Evolutionary conservation across 495 filamentous ascomycete genomes (phyloP).

Genomic region (Margaritispora aquatica): DNA sequence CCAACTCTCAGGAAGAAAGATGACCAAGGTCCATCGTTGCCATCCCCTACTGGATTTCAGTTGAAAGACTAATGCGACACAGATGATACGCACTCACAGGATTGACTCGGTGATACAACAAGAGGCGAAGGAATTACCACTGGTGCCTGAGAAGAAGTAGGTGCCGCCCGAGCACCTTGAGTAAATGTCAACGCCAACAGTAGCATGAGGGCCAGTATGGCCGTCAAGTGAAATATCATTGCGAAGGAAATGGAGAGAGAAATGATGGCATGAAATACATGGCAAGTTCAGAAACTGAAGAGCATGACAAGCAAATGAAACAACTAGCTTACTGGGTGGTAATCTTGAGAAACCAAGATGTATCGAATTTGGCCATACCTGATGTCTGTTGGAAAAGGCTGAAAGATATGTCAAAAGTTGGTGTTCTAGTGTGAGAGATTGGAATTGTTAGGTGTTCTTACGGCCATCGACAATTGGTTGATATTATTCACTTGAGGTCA

Average conservation of each 20-base stretch:
- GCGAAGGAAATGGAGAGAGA: background rate
- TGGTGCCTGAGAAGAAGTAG: background rate
- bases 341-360: background rate
- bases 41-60: constrained; percentile 34
- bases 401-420: background rate
- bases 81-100: background rate
- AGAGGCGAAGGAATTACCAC: constrained; percentile 5
- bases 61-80: background rate
- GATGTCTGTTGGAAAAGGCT: background rate
- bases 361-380: background rate
- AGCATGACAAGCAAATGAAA: background rate
- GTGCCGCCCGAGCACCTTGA: background rate
- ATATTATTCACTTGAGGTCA: background rate
- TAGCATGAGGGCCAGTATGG: background rate
- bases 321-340: background rate
- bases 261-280: background rate
- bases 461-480: background rate
- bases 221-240: constrained; percentile 5
- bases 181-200: background rate
- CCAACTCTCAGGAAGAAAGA: constrained; percentile 44
- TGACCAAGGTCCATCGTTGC: constrained; percentile 48
- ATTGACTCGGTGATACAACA: constrained; percentile 11
- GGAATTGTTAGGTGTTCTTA: background rate
- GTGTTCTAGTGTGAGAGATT: background rate
- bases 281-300: background rate